Base-by-base conservation (phyloP, 2,329 filamentous ascomycete species). In the Ascochyta fabae region DNA sequence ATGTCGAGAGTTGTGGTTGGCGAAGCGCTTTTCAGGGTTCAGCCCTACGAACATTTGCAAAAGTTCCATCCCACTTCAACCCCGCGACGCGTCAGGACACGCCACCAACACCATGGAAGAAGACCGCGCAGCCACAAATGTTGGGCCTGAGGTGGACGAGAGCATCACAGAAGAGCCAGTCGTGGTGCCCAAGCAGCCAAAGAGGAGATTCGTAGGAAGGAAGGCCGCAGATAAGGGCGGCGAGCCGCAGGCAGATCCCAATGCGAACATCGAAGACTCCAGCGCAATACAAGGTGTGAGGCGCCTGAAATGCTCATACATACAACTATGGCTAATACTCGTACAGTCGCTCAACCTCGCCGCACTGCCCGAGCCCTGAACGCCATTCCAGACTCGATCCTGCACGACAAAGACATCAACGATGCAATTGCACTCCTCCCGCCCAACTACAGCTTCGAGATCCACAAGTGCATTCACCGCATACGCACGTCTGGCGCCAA, bases 381-480 rank as follows among this genome's bases (percentile, higher is more conserved):
- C 73, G 91, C 95, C 71, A 90, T 99, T 1, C 94, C 95, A 2
- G 83, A 88, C 15, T 89, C 94, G 61, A 96, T 99, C 60, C 82
- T 95, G 19, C 84, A 96, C 61, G 89, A 99, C 69, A 81, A 87
- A 43, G 90, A 89, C 43, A 90, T 99, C 69, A 94, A 94, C 75
- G 89, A 88, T 40, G 95, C 95, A 3, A 92, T 98, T 55, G 83
- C 87, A 6, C 84, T 99, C 29, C 86, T 99, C 2, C 95, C 95
- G 1, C 81, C 86, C n/a, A 99, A 99, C 80, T 99, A 99, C 83
- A 94, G 91, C 67, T 99, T 99, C 74, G 95, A 99, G 79, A 92
- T 99, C 52, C 95, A 92, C 73, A 99, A 99, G 80, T 99, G 95
- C 8, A 96, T 99, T 68, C 92, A 98, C 77, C 88, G 94, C 43